Conservation (phyloP, 805 yeast genomes). For the Pichia manshurica region DNA sequence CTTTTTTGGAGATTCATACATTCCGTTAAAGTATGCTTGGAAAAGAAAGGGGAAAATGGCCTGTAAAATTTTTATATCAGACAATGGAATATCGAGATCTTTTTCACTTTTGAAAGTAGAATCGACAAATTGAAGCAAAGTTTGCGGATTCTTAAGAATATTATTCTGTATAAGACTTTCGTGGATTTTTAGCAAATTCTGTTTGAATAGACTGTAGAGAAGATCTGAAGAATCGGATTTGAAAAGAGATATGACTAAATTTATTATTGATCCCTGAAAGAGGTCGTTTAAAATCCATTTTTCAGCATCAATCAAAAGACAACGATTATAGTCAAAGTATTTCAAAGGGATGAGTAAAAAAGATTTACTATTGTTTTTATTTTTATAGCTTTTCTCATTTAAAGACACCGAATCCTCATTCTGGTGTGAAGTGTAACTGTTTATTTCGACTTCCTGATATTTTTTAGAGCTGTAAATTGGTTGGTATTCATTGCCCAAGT, state of each 20-base stretch:
- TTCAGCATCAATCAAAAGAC: conserved; percentile 1
- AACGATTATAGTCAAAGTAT: background rate
- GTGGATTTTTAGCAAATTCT: background rate
- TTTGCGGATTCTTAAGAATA: background rate
- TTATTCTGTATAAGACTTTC: background rate
- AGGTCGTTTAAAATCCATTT: background rate
- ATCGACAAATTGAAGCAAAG: background rate
- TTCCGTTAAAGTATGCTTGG: background rate
- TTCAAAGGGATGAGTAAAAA: background rate
- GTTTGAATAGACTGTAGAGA: background rate
- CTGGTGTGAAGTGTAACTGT: background rate
- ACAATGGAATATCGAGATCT: background rate
- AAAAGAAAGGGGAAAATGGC: background rate
- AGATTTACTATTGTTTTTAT: no score
- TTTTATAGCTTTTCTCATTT: background rate
- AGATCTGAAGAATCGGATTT: background rate
- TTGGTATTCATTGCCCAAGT: conserved; percentile 1
- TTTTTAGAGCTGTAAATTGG: background rate
- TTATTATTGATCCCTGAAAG: background rate
- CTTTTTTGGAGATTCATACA: background rate
- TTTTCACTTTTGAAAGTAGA: background rate
- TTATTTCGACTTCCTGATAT: background rate
- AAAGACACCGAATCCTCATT: no score
- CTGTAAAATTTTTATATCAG: conserved; percentile 4
- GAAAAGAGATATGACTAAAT: background rate